These are phyloP conservation scores for Gryganskiella cystojenkinii DNA, from an alignment of 192 early-diverging fungal genomes.

Conservation along the genomic window DNA sequence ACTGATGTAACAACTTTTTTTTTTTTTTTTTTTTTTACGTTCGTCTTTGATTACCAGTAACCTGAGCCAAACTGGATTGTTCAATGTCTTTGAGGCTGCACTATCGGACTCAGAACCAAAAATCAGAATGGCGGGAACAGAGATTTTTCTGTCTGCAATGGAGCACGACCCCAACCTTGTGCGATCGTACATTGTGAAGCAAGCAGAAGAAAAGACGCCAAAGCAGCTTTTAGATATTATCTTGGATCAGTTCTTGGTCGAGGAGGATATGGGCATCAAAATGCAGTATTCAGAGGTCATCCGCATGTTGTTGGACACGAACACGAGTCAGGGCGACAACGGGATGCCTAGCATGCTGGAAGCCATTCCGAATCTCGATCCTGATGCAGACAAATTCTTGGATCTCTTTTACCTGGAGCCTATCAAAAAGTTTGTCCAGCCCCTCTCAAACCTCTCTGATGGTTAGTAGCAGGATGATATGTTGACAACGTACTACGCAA, in stretches of 20 bases:
- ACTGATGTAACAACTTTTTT: background rate
- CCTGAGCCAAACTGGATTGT: conserved; percentile 82
- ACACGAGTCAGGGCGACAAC: conserved; percentile 40
- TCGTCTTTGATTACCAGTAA: conserved; percentile 58
- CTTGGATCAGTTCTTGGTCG: conserved; percentile 69
- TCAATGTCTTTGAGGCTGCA: conserved; percentile 78
- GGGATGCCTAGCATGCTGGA: conserved; percentile 38
- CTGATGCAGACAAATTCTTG: conserved; percentile 81
- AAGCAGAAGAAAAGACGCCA: conserved; percentile 42
- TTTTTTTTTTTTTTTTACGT: background rate
- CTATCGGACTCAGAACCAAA: conserved; percentile 64
- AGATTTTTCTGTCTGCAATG: conserved; percentile 77
- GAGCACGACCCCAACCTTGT: conserved; percentile 86
- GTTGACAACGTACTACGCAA: conserved; percentile 10
- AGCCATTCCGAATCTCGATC: conserved; percentile 44
- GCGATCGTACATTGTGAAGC: conserved; percentile 68
- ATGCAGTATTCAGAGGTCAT: conserved; percentile 81
- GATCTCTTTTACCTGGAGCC: conserved; percentile 81
- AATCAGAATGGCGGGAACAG: conserved; percentile 72
- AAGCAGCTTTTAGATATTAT: conserved; percentile 76
- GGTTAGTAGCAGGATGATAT: conserved; percentile 22
- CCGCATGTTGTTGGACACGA: conserved; percentile 78
- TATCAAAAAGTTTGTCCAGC: conserved; percentile 68
- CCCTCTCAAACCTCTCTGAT: conserved; percentile 66
- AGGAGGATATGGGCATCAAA: conserved; percentile 73